A percentile compares a stretch with the other conserved stretches of the same genome.
Evolutionary conservation across 352 stramenopile genomes (phyloP).

Genomic region (Globisporangium uncinulatum): DNA sequence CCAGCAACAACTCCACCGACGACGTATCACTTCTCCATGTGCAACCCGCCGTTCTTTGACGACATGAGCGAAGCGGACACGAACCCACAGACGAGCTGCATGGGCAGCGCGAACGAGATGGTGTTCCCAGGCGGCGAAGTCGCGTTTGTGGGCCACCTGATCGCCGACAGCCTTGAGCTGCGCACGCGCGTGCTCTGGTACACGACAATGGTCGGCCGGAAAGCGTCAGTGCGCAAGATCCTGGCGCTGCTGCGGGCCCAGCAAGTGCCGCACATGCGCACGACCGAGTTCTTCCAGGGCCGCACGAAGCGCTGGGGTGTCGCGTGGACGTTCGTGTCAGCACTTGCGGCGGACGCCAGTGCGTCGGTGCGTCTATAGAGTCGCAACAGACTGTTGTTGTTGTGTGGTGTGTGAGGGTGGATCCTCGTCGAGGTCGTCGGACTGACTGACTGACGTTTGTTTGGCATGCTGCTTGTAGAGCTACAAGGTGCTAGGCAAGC

Average conservation of each 20-base stretch:
- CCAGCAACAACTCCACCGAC: background rate
- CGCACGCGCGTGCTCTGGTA: constrained; percentile 88
- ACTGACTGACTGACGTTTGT: background rate
- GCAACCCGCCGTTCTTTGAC: constrained; percentile 96
- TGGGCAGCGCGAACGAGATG: constrained; percentile 79
- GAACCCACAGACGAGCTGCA: constrained; percentile 69
- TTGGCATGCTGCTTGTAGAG: constrained; percentile 13
- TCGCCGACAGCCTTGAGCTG: constrained; percentile 86
- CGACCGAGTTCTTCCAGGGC: constrained; percentile 94
- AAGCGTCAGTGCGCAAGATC: constrained; percentile 88
- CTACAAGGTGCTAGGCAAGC: constrained; percentile 74
- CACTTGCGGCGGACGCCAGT: constrained; percentile 17
- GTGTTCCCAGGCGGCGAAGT: constrained; percentile 90
- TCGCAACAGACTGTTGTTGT: too few species aligned
- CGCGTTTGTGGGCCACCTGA: constrained; percentile 91
- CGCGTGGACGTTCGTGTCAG: constrained; percentile 83
- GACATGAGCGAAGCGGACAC: constrained; percentile 67
- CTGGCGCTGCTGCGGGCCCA: constrained; percentile 73
- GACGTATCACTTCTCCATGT: constrained; percentile 92
- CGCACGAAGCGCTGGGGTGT: constrained; percentile 92
- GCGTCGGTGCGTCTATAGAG: background rate
- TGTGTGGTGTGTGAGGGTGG: too few species aligned
- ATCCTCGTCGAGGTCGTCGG: too few species aligned
- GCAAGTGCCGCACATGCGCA: constrained; percentile 67
- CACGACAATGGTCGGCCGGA: constrained; percentile 93